Evolutionary conservation across 331 rosid genomes (phyloP), one percentile per base, ranked within the genome.

Genomic region (Cydonia oblonga): DNA sequence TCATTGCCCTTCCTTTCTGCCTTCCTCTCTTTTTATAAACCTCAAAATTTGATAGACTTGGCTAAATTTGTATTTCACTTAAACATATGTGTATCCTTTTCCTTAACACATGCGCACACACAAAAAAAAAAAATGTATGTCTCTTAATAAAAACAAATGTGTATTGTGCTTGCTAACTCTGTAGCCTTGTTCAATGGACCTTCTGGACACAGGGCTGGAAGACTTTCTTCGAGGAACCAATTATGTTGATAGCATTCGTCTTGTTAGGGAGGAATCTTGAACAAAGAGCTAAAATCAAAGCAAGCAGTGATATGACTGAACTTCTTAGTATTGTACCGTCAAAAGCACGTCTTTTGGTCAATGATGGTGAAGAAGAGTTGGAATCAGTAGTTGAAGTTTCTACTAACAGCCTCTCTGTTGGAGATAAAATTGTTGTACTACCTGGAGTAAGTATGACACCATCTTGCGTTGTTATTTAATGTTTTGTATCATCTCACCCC

Each of bases 161-260:
- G 9, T 20, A 35, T 18, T 22, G 65, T 56, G 44, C 52, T 23
- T 70, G 23, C 28, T 70, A 35, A 19, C 28, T 32, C 13, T 3
- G 19, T 56, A 22, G 24, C 18, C 23, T 57, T 87, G 33, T 66
- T 75, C 65, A 80, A 64, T 74, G 69, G 20, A 75, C 35, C 16
- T 64, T 84, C 67, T 81, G 60, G 63, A 46, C 71, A 84, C 92
- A 93, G 98, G 98, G 98, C 26, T 93, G 98, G 98, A 91, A 87
- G 88, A 87, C 97, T 11, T 93, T 93, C 88, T 93, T 93, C 78
- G 98, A 93, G 85, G 98, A 93, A 70, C 98, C 98, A 66, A 91
- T 93, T 57, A 93, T 93, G 98, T 87, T 93, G 52, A 93, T 93
- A 73, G 98, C 98, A 76, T 93, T 93, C 58, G 97, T 93, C 75